These are phyloP conservation scores for Ascocoryne sarcoides DNA, from an alignment of 2,329 filamentous ascomycete genomes.

Conservation along the genomic window DNA sequence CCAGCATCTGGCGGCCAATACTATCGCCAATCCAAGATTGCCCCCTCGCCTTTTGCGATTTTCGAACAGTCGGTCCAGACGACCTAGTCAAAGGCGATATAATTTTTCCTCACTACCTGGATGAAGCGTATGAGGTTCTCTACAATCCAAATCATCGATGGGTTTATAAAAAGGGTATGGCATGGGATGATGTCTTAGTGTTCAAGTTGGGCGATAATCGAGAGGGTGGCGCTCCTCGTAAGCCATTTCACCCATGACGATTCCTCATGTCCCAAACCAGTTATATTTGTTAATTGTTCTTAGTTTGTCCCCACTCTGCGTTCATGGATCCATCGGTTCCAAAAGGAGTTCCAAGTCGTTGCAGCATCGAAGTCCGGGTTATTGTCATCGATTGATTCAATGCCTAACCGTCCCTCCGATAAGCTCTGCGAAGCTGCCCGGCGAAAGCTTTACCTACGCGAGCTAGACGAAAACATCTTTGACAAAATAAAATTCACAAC, in stretches of 20 bases:
- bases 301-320: conserved; percentile 2
- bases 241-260: background rate
- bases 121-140: conserved; percentile 4
- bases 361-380: conserved; percentile 2
- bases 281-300: background rate
- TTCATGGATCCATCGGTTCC: conserved; percentile 3
- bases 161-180: conserved; percentile 5
- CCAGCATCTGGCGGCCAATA: conserved; percentile 3
- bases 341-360: background rate
- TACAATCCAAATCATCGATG: conserved; percentile 5
- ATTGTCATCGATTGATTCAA: conserved; percentile 1
- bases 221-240: background rate
- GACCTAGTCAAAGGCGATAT: conserved; percentile 2
- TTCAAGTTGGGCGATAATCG: conserved; percentile 4
- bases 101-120: conserved; percentile 3
- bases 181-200: conserved; percentile 2
- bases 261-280: no score
- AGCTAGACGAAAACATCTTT: no score
- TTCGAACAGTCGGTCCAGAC: background rate
- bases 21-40: conserved; percentile 3
- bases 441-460: no score
- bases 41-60: conserved; percentile 5
- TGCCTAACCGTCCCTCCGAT: no score
- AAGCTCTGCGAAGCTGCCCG: no score
- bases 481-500: no score